Conservation (phyloP, 2,329 filamentous ascomycete species). For the Lasiodiplodia sp. region DNA sequence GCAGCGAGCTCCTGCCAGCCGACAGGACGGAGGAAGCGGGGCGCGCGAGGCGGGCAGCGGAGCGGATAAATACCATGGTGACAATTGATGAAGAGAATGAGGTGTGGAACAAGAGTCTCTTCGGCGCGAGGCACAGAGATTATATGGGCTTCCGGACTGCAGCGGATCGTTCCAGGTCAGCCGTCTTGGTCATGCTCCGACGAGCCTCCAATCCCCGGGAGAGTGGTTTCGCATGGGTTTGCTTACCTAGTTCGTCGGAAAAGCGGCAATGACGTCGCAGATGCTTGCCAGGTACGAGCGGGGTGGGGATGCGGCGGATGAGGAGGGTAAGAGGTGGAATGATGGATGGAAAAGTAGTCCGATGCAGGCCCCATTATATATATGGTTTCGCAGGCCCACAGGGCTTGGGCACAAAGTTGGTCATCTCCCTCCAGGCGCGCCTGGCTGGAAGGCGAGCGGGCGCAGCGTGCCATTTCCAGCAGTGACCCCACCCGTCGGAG, state of each 20-base stretch:
- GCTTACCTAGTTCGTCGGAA: conserved; percentile 18
- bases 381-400: conserved; percentile 19
- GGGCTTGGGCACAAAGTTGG: conserved; percentile 18
- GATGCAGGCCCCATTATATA: conserved; percentile 17
- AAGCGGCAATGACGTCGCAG: conserved; percentile 23
- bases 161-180: conserved; percentile 21
- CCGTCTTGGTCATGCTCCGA: conserved; percentile 21
- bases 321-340: conserved; percentile 1
- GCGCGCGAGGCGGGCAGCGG: conserved; percentile 64
- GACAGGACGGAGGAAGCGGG: conserved; percentile 61
- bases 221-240: background rate
- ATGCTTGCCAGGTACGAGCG: conserved; percentile 17
- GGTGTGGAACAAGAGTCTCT: background rate
- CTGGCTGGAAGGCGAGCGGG: background rate
- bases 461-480: conserved; percentile 9
- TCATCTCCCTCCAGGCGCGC: background rate
- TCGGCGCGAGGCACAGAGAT: background rate
- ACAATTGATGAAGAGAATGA: conserved; percentile 33
- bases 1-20: conserved; percentile 52
- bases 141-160: conserved; percentile 18
- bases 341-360: conserved; percentile 11
- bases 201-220: conserved; percentile 1
- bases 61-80: conserved; percentile 69
- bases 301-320: conserved; percentile 7
- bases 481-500: conserved; percentile 14